Evolutionary conservation across 2,329 filamentous ascomycete genomes (phyloP).

Genomic region (Exophiala viscosa): DNA sequence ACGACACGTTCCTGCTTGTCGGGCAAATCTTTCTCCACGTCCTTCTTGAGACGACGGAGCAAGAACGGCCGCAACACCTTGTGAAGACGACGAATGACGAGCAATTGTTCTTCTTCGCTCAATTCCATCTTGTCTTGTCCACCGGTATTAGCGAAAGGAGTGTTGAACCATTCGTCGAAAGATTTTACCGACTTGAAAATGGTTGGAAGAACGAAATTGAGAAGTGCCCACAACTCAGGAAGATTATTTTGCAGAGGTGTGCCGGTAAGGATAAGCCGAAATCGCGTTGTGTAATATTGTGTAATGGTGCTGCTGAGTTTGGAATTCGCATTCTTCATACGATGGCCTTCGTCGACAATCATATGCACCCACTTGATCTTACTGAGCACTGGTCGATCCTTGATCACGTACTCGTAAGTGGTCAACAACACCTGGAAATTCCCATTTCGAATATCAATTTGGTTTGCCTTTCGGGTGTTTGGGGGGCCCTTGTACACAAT

Average conservation of each 20-base stretch:
- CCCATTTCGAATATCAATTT: conserved; percentile 89
- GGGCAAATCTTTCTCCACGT: conserved; percentile 96
- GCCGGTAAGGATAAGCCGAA: conserved; percentile 93
- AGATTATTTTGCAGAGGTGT: conserved; percentile 97
- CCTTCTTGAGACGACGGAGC: conserved; percentile 96
- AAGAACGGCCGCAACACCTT: conserved; percentile 97
- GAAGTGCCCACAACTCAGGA: conserved; percentile 91
- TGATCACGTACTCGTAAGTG: conserved; percentile 99
- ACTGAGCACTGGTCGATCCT: conserved; percentile 88
- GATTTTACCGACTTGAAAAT: conserved; percentile 99
- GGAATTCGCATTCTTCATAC: conserved; percentile 98
- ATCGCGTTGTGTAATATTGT: conserved; percentile 90
- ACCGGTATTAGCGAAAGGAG: conserved; percentile 96
- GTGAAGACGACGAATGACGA: conserved; percentile 95
- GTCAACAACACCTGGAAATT: conserved; percentile 95
- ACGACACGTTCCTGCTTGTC: conserved; percentile 99
- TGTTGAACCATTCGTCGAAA: conserved; percentile 99
- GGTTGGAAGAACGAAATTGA: conserved; percentile 96
- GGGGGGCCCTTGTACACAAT: conserved; percentile 98
- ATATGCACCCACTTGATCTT: conserved; percentile 99
- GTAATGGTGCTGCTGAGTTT: conserved; percentile 94
- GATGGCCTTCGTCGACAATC: conserved; percentile 99
- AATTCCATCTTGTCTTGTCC: conserved; percentile 98
- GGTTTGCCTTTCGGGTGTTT: conserved; percentile 78
- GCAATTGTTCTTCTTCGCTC: conserved; percentile 98